phyloP scores from a whole-genome alignment of 1,139 yeast genomes.

The Yamadazyma taylorii region DNA sequence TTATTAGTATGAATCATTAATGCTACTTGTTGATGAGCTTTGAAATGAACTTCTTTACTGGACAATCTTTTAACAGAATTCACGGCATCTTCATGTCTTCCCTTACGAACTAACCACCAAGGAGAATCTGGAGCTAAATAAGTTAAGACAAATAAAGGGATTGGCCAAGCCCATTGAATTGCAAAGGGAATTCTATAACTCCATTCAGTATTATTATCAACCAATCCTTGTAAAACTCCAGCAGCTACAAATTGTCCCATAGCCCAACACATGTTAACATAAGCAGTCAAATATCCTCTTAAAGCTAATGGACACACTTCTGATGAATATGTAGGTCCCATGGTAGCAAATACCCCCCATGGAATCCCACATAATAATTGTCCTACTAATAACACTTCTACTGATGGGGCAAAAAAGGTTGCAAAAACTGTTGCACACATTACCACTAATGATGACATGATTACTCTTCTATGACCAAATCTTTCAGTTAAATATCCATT shows the following conservation, averaged over 20 bases:
- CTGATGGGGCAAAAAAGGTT: constrained; percentile 39
- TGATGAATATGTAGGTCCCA: constrained; percentile 44
- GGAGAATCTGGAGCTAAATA: constrained; percentile 26
- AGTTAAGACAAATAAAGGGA: constrained; percentile 25
- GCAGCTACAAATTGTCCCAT: constrained; percentile 42
- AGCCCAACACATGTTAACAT: constrained; percentile 42
- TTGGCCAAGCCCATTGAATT: constrained; percentile 31
- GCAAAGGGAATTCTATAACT: constrained; percentile 48
- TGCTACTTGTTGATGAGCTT: constrained; percentile 15
- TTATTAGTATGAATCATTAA: constrained; percentile 19
- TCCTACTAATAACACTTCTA: constrained; percentile 36
- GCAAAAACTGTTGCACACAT: constrained; percentile 36
- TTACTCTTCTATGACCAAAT: constrained; percentile 37
- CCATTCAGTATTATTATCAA: constrained; percentile 18
- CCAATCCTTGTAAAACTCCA: constrained; percentile 35
- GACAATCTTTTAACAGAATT: constrained; percentile 4
- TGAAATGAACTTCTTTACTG: constrained; percentile 8
- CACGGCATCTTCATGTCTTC: constrained; percentile 4
- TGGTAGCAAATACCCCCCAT: constrained; percentile 47
- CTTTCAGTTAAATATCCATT: constrained; percentile 37
- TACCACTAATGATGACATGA: constrained; percentile 27
- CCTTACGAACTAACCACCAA: constrained; percentile 6
- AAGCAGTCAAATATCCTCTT: constrained; percentile 42
- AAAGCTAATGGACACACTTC: constrained; percentile 46
- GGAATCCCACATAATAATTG: constrained; percentile 43